Evolutionary conservation across 176 grass and related monocot genomes (phyloP), one percentile per base, ranked within the genome.

Genomic region (Rhynchospora breviuscula): DNA sequence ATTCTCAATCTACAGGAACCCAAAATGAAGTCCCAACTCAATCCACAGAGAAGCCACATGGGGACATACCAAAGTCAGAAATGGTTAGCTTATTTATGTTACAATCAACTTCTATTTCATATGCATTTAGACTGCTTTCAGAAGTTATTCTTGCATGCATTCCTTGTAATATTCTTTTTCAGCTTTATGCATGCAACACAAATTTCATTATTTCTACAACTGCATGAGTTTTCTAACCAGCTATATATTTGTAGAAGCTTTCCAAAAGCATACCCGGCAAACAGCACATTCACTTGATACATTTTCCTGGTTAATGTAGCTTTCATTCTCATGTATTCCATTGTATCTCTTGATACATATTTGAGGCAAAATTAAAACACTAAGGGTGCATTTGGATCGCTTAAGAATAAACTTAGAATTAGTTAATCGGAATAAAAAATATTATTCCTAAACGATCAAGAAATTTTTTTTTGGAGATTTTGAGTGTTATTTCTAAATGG

Each of bases 1-100:
- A 77, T 77, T 77, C 73, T 56, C 23, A 53, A 31, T 77, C 73
- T 29, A 54, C 73, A 56, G 73, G 73, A 77, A 56, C 51, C 12
- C 73, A 31, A 14, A 56, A 51, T 33, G 23, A 23, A 57, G 73
- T 56, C 51, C 73, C 73, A 0, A 22, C 25, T 57, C 51, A 78
- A 78, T 25, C 51, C 73, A 78, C 73, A 78, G 73, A 35, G 7
- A 56, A 10, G 73, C 25, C 51, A 33, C 49, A 12, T 9, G 73
- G 49, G 17, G 73, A 54, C 7, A 4, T 15, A 56, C 48, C 23
- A 57, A 78, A 78, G 6, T 17, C 14, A 18, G 73, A 78, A 48
- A 26, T 6, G 73, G 73, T 78, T 5, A 19, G 56, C 22, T 44
- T 44, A 3, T 62, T 62, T 62, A 62, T 8, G 17, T 59, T n/a